Percentiles rank a stretch among this genome's conserved stretches.
Conservation (phyloP, 1,284 basidiomycete genomes). For the Cryptococcus sp. region DNA sequence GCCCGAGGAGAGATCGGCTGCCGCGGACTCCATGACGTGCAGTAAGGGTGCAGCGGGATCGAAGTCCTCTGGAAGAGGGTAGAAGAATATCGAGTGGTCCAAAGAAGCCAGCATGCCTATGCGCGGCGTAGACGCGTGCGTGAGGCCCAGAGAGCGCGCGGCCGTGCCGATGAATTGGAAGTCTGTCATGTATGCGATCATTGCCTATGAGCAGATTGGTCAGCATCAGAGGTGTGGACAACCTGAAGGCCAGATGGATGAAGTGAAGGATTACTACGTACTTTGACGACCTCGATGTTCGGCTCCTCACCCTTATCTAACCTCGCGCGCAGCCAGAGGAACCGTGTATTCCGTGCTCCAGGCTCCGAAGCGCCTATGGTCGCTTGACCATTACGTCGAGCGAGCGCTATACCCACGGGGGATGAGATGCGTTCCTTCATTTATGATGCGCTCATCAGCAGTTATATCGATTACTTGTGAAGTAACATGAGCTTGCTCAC, state of each 20-base stretch:
- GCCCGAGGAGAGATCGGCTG: slow-evolving; percentile 63
- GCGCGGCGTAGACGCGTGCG: slow-evolving; percentile 49
- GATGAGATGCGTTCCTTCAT: slow-evolving; percentile 67
- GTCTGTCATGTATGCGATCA: slow-evolving; percentile 83
- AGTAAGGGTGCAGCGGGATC: slow-evolving; percentile 77
- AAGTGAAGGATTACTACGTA: slow-evolving; percentile 42
- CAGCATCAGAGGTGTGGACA: not conserved
- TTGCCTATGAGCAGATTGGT: slow-evolving; percentile 61
- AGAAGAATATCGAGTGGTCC: slow-evolving; percentile 84
- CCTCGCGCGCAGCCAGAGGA: slow-evolving; percentile 75
- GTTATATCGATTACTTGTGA: too few species aligned
- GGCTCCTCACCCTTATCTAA: slow-evolving; percentile 63
- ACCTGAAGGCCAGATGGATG: not conserved
- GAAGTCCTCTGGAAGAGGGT: slow-evolving; percentile 69
- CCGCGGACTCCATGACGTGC: slow-evolving; percentile 72
- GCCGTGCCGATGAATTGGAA: slow-evolving; percentile 73
- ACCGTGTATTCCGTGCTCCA: slow-evolving; percentile 53
- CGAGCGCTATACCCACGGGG: slow-evolving; percentile 65
- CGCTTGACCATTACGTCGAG: slow-evolving; percentile 15
- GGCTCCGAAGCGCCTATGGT: slow-evolving; percentile 14
- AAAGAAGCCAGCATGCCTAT: slow-evolving; percentile 76
- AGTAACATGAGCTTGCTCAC: slow-evolving; percentile 35
- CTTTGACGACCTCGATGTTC: slow-evolving; percentile 76
- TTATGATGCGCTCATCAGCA: not conserved
- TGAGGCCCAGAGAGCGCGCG: slow-evolving; percentile 67